Base-by-base conservation (phyloP, 352 stramenopile species). In the Elongisporangium anandrum region DNA sequence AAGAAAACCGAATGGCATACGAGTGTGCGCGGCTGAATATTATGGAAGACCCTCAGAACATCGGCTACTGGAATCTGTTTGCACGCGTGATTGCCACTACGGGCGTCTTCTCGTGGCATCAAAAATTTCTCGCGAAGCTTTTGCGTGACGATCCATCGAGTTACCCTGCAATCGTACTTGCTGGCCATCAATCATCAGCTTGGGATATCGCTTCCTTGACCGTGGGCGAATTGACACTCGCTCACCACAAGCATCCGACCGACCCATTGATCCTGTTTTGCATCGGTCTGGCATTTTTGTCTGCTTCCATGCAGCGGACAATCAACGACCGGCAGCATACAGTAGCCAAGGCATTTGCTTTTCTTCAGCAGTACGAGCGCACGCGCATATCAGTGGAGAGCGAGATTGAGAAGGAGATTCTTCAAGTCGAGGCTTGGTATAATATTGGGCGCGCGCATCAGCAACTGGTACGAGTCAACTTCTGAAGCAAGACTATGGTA, bases 41-140 rank as follows among this genome's bases (percentile, higher is more conserved):
- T 61, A 83, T 95, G 65, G 85, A 95, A 65, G 85, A 93, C 39
- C 84, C 83, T 0, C 68, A 80, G 20, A 87, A 95, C 55, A 64
- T 92, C 4, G 85, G 81, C 45, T 95, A 92, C 59, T 95, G 85
- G 85, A 93, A 88, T 62, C 56, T 95, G 45, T 95, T 95, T 65
- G 79, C 81, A 10, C 79, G 83, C 10, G 85, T 95, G 26, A 93
- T 95, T 38, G 75, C 82, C 45, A 86, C 90, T 59, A 93, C 83
- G 4, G 85, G 85, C 19, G 83, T 93, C 3, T 95, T 89, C 66
- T 95, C 85, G 13, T 95, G 80, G 79, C 85, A 95, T 26, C 85
- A 95, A 39, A 95, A 95, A 55, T 95, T 95, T 22, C 54, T 95
- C 6, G 83, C 85, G 6, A 95, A 94, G 65, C 57, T 95, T 12